Evolutionary conservation across 1,284 basidiomycete species (phyloP), one percentile per base, ranked within the genome.

Genomic region (Cutaneotrichosporon cavernicola): DNA sequence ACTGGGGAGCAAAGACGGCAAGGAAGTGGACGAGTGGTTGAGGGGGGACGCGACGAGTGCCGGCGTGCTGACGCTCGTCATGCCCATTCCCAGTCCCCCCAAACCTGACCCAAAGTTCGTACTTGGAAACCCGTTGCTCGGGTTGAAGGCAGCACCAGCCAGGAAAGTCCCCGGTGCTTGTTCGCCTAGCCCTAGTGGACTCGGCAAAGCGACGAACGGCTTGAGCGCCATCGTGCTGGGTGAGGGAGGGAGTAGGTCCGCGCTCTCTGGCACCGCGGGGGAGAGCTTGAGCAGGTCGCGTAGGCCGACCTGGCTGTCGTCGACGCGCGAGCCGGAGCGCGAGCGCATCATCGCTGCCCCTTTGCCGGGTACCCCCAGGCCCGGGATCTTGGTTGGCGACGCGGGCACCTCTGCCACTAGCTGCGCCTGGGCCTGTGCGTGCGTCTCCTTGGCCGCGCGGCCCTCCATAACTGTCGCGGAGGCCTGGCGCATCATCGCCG

Each of bases 191-290:
- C 82, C 70, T 64, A 83, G 82, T 56, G 81, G 75, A 46, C 85
- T 84, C 36, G 83, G 80, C 52, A 84, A 81, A 18, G 84, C 76
- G 36, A 84, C 80, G 10, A 76, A 78, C 13, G 69, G 70, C 46
- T 71, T 69, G 10, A 72, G 72, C 18, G 69, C 70, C 6, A 67
- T 69, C 8, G 85, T 83, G 13, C 87, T 87, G 5, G 90, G 90
- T 1, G 90, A 91, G 0, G 90, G 89, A 0, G 90, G 90, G 21
- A 91, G 80, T 21, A 92, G 80, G 72, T 92, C 91, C 31, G 70
- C 40, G 51, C 31, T 76, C 61, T 57, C 76, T 71, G 38, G 79
- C 65, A 38, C 74, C 9, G 75, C 72, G 2, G 78, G 70, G 1
- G 77, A 74, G 9, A 79, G 69, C 76, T 78, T 77, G n/a, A 81